These are phyloP conservation scores for Debaryomycetaceae sp. DNA, from an alignment of 1,139 yeast species.

Conservation along the genomic window DNA sequence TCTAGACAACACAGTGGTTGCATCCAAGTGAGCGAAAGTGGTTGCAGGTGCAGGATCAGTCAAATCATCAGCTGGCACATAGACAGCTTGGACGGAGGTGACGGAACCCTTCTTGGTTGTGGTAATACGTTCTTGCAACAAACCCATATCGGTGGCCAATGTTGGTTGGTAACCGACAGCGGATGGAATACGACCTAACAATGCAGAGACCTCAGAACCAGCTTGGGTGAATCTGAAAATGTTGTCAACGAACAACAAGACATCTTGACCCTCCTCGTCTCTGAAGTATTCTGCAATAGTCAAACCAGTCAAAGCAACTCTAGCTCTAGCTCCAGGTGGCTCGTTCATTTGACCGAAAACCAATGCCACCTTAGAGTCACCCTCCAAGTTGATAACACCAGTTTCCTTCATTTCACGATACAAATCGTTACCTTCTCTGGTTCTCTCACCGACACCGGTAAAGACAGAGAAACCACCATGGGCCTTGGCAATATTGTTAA, in stretches of 20 bases:
- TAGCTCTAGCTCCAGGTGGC: constrained; percentile 99
- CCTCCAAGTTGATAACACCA: constrained; percentile 99
- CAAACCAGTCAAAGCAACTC: constrained; percentile 99
- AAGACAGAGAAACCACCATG: constrained; percentile 99
- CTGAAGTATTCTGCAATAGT: constrained; percentile 99
- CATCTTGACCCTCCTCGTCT: constrained; percentile 99
- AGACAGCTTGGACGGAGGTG: constrained; percentile 99
- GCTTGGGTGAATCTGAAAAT: constrained; percentile 99
- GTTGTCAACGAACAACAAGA: constrained; percentile 98
- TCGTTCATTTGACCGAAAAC: constrained; percentile 99
- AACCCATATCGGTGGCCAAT: constrained; percentile 99
- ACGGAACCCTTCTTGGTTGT: constrained; percentile 99
- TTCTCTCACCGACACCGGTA: constrained; percentile 99
- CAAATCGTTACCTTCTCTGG: constrained; percentile 99
- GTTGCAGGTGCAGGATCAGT: constrained; percentile 99
- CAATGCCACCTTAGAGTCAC: constrained; percentile 99
- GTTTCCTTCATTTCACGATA: constrained; percentile 99
- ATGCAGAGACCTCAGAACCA: constrained; percentile 99
- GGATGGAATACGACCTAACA: constrained; percentile 99
- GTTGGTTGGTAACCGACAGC: constrained; percentile 99
- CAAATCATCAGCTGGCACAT: constrained; percentile 99
- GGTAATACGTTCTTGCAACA: constrained; percentile 99
- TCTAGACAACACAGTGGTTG: constrained; percentile 99
- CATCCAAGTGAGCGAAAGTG: constrained; percentile 99
- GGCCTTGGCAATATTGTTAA: constrained; percentile 99